Base-by-base conservation (phyloP, 768 basidiomycete species). In the Cantharellus anzutake region DNA sequence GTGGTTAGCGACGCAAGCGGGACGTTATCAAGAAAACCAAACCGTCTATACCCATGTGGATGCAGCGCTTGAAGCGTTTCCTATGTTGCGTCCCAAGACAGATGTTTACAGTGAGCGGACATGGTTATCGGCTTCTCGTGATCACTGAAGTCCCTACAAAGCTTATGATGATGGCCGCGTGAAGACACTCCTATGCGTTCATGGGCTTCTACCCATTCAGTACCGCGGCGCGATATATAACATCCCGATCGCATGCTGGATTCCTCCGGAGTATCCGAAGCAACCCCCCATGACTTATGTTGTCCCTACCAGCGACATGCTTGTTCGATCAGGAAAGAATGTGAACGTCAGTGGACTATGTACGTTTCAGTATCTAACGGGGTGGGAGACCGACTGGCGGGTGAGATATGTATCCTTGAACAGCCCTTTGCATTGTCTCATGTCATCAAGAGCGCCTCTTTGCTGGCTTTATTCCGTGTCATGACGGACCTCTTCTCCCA, bases 81-180 rank as follows among this genome's bases (percentile, higher is more conserved):
- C 73, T 4, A 71, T 83, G 38, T 75, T 90, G 58, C 74, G 82
- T 7, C 88, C 85, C 57, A 87, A 86, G 69, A 81, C 84, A 2
- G 89, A 88, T 64, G 76, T 85, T 7, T 90, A 89, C 78, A 88
- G 77, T 76, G 67, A 67, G 68, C 71, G 73, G 55, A 7, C 44
- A 40, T 57, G 41, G 41, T 55, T 20, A 41, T 58, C 61, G 42
- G 61, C 56, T 5, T 59, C 42, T 14, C 5, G 5, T 11, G 56
- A 37, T 57, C 14, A 57, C 35, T 41, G 56, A 40, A 37, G 11
- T 35, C 16, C n/a, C 5, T 39, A 11, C 63, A 7, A 68, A 96
- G 90, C 86, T 0, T 92, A 87, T 72, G 91, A 99, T 70, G 90
- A 96, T 64, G 96, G 96, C 53, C 81, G 94, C 42, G 84, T 89